Conservation (phyloP, 106 monocot species). For the Allium fistulosum region DNA sequence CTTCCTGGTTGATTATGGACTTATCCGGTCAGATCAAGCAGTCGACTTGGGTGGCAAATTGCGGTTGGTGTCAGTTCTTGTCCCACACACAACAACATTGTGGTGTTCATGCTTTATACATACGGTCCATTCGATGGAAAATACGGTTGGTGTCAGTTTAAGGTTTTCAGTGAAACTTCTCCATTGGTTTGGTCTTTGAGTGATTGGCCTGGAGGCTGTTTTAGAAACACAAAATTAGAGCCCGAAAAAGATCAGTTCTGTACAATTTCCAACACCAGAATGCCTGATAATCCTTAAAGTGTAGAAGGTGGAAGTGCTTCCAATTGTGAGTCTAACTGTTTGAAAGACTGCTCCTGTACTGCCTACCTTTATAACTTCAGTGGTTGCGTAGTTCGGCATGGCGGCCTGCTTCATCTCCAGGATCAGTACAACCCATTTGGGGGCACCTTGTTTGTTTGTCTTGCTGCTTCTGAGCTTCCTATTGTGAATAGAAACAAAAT, state of each 20-base stretch:
- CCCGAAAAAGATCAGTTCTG: too few relatives aligned
- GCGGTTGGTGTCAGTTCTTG: slow-evolving; percentile 30
- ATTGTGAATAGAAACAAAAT: not conserved
- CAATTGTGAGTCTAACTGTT: slow-evolving; percentile 4
- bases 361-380: not conserved
- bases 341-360: too few relatives aligned
- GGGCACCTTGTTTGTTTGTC: not conserved
- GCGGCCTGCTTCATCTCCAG: slow-evolving; percentile 6
- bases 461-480: not conserved
- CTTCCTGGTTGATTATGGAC: slow-evolving; percentile 14
- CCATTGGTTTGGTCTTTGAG: too few relatives aligned
- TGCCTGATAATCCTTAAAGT: not conserved
- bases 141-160: too few relatives aligned
- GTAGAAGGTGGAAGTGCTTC: not conserved
- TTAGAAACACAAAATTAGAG: too few relatives aligned
- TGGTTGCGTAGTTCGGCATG: slow-evolving; percentile 2
- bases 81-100: slow-evolving; percentile 28
- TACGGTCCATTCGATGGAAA: slow-evolving; percentile 42
- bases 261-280: too few relatives aligned
- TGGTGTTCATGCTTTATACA: slow-evolving; percentile 21
- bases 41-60: slow-evolving; percentile 13
- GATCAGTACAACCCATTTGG: not conserved
- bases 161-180: too few relatives aligned
- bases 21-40: slow-evolving; percentile 26
- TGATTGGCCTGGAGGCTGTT: too few relatives aligned